Evolutionary conservation across 257 asterid species (phyloP), one percentile per base, ranked within the genome.

Genomic region (Nicotiana obtusifolia): DNA sequence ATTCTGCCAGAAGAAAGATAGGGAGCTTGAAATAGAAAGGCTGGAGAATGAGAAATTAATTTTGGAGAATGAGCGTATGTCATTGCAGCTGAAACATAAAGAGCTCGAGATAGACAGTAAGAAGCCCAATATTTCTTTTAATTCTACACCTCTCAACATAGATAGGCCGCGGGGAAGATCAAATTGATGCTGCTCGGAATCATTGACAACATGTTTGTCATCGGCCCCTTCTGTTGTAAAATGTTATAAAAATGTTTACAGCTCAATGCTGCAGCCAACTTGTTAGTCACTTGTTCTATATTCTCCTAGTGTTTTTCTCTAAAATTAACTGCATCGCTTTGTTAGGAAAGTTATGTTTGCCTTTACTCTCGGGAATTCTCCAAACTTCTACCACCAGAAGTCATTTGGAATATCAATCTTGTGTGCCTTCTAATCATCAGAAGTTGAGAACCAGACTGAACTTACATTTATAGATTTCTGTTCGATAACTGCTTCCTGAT

Each of bases 1-100:
- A 66, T 87, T 85, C 64, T 83, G 88, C 78, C 64, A 64, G 53
- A 81, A 87, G 82, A 87, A 87, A 82, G 87, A 85, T 56, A 68
- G 83, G 64, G 90, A 87, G 82, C 78, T 87, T 22, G 90, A 85
- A 77, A 85, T 80, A 13, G 81, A 82, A 33, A 81, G 84, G 81
- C 78, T 87, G 84, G 90, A 87, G 61, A 77, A 81, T 2, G 83
- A 87, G 82, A 83, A 81, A 78, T 61, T 81, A 66, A 69, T 85
- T 17, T 52, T 85, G 49, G 88, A 87, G 88, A 85, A 81, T 64
- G 83, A 83, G 79, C 82, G 19, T 15, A 85, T 81, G 85, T 37
- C 53, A 37, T 64, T 87, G 69, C 85, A 78, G 81, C 83, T 87
- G n/a, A 87, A 87, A 67, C 82, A 64, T 61, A 81, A 83, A 65